Percentiles rank a stretch among this genome's conserved stretches.
Conservation (phyloP, 148 eudicot genomes). For the Gaultheria prostrata region DNA sequence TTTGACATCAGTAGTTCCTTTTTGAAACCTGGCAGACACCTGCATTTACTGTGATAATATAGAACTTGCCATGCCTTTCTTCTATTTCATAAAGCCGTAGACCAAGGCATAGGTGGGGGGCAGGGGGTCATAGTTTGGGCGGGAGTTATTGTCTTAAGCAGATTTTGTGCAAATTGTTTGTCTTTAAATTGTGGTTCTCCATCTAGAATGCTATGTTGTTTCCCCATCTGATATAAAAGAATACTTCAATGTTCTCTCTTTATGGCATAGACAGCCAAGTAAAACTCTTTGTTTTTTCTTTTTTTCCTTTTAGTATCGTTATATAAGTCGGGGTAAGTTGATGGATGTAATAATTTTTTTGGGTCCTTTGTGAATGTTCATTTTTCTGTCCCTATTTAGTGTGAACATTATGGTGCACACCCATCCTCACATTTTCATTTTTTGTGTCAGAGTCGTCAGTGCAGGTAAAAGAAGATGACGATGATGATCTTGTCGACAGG, state of each 20-base stretch:
- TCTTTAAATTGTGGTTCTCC: neutral
- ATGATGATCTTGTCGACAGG: conserved; percentile 41
- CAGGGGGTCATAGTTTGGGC: neutral
- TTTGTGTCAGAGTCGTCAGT: conserved; percentile 38
- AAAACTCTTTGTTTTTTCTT: neutral
- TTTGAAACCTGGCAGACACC: neutral
- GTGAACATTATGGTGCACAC: neutral
- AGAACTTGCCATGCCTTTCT: neutral
- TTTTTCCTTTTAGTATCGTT: neutral
- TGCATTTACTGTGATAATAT: neutral
- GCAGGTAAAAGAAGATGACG: conserved; percentile 45
- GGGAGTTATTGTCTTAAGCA: neutral
- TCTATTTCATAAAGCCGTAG: neutral
- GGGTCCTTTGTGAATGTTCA: neutral
- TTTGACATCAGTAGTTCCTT: neutral
- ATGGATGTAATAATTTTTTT: neutral
- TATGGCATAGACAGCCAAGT: neutral
- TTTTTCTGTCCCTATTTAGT: neutral
- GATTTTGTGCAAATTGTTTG: neutral
- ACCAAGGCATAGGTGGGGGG: neutral
- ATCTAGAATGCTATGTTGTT: neutral
- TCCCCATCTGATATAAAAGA: neutral
- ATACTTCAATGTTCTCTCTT: neutral
- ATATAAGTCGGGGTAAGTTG: neutral
- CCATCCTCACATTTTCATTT: conserved; percentile 8